Conservation (phyloP, 305 asterid genomes). For the Euphrasia arctica region DNA sequence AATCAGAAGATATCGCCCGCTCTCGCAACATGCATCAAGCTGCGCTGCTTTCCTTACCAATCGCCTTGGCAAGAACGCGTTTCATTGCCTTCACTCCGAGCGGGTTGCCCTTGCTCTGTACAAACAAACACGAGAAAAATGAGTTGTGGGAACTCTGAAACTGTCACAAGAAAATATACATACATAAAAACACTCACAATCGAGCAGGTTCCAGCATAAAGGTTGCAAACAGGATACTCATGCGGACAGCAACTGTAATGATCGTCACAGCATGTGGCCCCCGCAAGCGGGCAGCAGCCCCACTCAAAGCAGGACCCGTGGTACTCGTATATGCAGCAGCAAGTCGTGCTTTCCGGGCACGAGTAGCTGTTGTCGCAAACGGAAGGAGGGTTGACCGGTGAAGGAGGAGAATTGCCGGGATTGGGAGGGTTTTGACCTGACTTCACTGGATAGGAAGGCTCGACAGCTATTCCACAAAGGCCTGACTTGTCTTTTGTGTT, state of each 20-base stretch:
- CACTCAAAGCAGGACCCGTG: constrained; percentile 50
- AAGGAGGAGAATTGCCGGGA: constrained; percentile 76
- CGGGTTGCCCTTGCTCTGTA: constrained; percentile 73
- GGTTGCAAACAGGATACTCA: constrained; percentile 73
- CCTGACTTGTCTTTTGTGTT: constrained; percentile 43
- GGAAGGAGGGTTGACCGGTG: constrained; percentile 50
- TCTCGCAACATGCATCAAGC: constrained; percentile 20
- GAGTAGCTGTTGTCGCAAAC: constrained; percentile 47
- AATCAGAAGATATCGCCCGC: neutral
- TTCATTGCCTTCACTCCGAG: constrained; percentile 71
- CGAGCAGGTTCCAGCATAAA: constrained; percentile 69
- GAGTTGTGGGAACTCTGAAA: too few relatives aligned
- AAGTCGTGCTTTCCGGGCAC: constrained; percentile 62
- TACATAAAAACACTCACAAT: constrained; percentile 35
- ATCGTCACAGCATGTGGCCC: constrained; percentile 81
- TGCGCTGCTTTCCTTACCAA: constrained; percentile 43
- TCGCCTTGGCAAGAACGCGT: constrained; percentile 59
- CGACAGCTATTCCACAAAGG: constrained; percentile 67
- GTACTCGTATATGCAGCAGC: constrained; percentile 67
- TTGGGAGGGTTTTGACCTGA: constrained; percentile 66
- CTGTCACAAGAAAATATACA: too few relatives aligned
- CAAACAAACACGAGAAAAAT: too few relatives aligned
- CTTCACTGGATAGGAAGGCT: constrained; percentile 75
- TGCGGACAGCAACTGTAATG: constrained; percentile 89
- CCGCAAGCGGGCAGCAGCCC: constrained; percentile 93